Percentiles rank a stretch among this genome's conserved stretches.
Conservation (phyloP, 805 yeast species). For the Ogataea trehalophila region DNA sequence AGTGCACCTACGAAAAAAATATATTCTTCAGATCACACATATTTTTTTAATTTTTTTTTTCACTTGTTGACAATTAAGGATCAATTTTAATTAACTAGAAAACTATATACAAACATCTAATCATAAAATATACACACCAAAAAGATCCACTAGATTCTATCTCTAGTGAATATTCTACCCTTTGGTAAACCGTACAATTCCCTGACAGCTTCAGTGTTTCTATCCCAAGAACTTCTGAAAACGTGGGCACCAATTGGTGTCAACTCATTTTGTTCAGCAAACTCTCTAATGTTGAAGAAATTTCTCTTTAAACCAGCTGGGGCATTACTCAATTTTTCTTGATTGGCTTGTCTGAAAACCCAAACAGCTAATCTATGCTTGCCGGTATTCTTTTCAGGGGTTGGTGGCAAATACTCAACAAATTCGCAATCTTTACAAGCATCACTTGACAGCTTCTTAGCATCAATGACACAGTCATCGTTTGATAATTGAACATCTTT, state of each 20-base stretch:
- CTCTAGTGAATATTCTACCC: constrained; percentile 72
- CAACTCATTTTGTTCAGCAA: constrained; percentile 51
- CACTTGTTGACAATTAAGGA: too few relatives aligned
- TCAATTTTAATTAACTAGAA: too few relatives aligned
- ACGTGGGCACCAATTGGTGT: constrained; percentile 87
- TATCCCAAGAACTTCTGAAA: constrained; percentile 84
- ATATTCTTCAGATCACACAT: too few relatives aligned
- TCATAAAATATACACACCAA: background rate
- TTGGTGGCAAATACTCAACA: constrained; percentile 69
- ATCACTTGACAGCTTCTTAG: constrained; percentile 30
- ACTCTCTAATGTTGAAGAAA: constrained; percentile 67
- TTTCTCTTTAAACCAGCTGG: constrained; percentile 33
- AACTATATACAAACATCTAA: too few relatives aligned
- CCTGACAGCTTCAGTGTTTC: constrained; percentile 65
- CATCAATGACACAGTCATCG: constrained; percentile 51
- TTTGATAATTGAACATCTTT: constrained; percentile 58
- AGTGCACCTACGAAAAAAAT: too few relatives aligned
- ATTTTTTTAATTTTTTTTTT: background rate
- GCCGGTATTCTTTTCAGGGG: constrained; percentile 84
- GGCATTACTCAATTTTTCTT: constrained; percentile 19
- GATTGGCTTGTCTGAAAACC: constrained; percentile 72
- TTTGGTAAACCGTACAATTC: constrained; percentile 63
- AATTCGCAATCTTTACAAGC: constrained; percentile 38
- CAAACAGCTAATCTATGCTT: constrained; percentile 80
- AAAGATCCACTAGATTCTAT: constrained; percentile 31